Conservation (phyloP, 2,329 filamentous ascomycete genomes). For the Fusarium poae region DNA sequence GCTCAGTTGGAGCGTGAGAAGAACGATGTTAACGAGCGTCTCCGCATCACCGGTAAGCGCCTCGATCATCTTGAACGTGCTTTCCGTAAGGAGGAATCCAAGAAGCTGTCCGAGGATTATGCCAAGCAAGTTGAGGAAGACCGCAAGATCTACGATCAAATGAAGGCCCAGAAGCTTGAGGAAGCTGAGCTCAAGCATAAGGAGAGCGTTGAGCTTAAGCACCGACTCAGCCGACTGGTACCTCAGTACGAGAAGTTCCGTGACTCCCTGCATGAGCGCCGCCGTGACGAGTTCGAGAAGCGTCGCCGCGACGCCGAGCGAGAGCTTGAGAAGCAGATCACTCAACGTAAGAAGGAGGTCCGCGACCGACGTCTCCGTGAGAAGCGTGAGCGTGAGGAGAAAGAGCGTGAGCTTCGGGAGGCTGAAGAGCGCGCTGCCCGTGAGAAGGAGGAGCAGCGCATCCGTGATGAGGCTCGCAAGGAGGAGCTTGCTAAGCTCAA, state of each 20-base stretch:
- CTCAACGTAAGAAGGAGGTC: slow-evolving; percentile 86
- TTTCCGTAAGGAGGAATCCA: slow-evolving; percentile 93
- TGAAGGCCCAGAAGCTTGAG: slow-evolving; percentile 80
- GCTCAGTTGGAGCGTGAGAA: slow-evolving; percentile 97
- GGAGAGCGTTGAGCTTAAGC: slow-evolving; percentile 92
- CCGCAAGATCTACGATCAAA: slow-evolving; percentile 81
- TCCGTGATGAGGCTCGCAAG: slow-evolving; percentile 83
- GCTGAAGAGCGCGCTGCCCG: slow-evolving; percentile 84
- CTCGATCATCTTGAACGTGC: slow-evolving; percentile 98
- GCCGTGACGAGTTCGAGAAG: slow-evolving; percentile 96
- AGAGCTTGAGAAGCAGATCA: slow-evolving; percentile 93
- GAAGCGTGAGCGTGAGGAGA: slow-evolving; percentile 86
- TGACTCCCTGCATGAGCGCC: slow-evolving; percentile 83
- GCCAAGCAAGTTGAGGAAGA: slow-evolving; percentile 84
- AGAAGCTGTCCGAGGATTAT: slow-evolving; percentile 90
- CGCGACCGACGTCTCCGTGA: slow-evolving; percentile 86
- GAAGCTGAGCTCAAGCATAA: slow-evolving; percentile 91
- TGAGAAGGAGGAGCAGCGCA: slow-evolving; percentile 88
- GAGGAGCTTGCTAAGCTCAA: slow-evolving; percentile 75
- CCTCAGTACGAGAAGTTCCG: slow-evolving; percentile 88
- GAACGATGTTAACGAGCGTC: slow-evolving; percentile 91
- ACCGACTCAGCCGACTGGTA: slow-evolving; percentile 87
- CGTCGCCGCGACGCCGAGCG: slow-evolving; percentile 90
- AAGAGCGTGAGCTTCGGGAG: slow-evolving; percentile 81
- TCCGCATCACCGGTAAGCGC: slow-evolving; percentile 92